Evolutionary conservation across 2,329 filamentous ascomycete genomes (phyloP).

Genomic region (Sodiomyces alkalinus): DNA sequence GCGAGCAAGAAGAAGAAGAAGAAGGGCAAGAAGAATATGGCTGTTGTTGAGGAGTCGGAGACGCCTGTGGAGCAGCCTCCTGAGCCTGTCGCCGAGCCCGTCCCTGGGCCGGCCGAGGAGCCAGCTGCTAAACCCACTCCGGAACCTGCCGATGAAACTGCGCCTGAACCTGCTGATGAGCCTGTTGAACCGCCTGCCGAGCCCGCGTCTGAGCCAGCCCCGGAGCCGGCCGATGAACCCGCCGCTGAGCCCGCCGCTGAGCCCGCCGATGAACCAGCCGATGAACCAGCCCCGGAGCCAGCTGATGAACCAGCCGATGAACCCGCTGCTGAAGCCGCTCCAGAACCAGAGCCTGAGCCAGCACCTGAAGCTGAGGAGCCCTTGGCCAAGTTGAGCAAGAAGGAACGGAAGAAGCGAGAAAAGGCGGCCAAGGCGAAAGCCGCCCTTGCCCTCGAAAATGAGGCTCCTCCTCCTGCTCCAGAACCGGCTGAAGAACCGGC

Average conservation of each 20-base stretch:
- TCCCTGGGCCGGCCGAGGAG: conserved; percentile 1
- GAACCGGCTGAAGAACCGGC: conserved; percentile 3
- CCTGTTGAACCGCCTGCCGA: too few species aligned
- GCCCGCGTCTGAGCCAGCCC: conserved; percentile 1
- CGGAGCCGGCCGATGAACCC: conserved; percentile 1
- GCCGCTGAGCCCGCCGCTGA: conserved; percentile 3
- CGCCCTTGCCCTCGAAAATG: too few species aligned
- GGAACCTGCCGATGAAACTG: not conserved
- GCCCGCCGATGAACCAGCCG: conserved; percentile 1
- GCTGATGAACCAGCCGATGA: conserved; percentile 4
- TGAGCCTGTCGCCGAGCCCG: conserved; percentile 5
- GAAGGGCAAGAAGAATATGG: conserved; percentile 26
- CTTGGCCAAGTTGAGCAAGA: conserved; percentile 14
- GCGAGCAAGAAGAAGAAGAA: conserved; percentile 34
- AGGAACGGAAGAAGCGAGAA: conserved; percentile 26
- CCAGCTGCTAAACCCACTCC: not conserved
- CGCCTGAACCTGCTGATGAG: not conserved
- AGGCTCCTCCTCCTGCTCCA: too few species aligned
- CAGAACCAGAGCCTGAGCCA: conserved; percentile 10
- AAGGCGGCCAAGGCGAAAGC: conserved; percentile 15
- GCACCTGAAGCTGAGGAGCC: conserved; percentile 10
- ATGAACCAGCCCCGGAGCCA: conserved; percentile 4
- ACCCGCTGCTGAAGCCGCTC: conserved; percentile 3
- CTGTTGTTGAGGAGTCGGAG: conserved; percentile 8
- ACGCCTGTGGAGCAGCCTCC: conserved; percentile 20